Evolutionary conservation across 1,284 basidiomycete genomes (phyloP).

Genomic region (Microbotryomycetes sp.): DNA sequence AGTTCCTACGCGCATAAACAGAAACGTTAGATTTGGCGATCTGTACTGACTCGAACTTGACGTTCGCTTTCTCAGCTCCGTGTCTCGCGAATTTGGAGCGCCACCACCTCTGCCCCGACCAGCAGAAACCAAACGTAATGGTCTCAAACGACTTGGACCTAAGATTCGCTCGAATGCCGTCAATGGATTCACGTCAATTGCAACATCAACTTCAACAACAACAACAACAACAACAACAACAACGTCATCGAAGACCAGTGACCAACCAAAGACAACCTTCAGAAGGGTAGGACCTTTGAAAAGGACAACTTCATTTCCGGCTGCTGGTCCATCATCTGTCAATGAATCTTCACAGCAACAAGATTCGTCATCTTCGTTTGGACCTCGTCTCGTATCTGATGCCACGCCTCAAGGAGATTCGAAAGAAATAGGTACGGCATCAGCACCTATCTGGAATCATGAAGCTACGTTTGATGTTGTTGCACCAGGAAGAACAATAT

Average conservation of each 20-base stretch:
- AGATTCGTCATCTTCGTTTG: too few species aligned
- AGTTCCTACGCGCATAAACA: not conserved
- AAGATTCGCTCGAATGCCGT: not conserved
- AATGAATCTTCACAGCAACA: too few species aligned
- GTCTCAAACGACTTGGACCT: not conserved
- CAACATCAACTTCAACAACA: not conserved
- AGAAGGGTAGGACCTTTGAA: not conserved
- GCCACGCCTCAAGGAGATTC: constrained; percentile 25
- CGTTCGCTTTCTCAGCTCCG: constrained; percentile 8
- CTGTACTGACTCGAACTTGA: not conserved
- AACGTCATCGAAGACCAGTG: not conserved
- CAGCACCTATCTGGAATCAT: constrained; percentile 44
- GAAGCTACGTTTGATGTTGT: constrained; percentile 44
- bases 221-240: not conserved
- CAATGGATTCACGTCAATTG: not conserved
- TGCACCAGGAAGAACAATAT: constrained; percentile 40
- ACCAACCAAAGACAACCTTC: not conserved
- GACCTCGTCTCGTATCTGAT: constrained; percentile 14
- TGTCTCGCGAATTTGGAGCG: constrained; percentile 29
- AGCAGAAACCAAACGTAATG: not conserved
- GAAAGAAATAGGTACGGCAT: constrained; percentile 30
- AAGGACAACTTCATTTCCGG: not conserved
- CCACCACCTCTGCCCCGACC: constrained; percentile 4
- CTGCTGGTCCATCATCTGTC: not conserved
- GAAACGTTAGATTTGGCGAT: not conserved